Conservation (phyloP, 2,329 filamentous ascomycete genomes). For the Ceratocystis cubensis region DNA sequence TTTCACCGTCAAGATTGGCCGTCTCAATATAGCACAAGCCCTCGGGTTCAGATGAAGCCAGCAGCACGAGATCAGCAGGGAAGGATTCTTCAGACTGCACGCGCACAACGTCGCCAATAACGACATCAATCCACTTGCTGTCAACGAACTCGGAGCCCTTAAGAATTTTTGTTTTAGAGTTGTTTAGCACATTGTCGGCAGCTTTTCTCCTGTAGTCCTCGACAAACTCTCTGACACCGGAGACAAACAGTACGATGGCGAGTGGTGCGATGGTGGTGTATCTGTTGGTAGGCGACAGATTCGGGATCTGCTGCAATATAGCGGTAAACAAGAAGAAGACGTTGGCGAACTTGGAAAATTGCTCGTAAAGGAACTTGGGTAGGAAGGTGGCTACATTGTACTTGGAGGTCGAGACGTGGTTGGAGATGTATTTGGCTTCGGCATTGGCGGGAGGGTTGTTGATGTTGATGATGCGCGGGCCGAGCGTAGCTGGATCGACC, state of each 20-base stretch:
- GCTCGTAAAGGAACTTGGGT: conserved; percentile 93
- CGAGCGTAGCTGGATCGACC: conserved; percentile 77
- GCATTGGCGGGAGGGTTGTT: conserved; percentile 93
- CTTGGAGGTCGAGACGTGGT: conserved; percentile 94
- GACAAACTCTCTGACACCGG: conserved; percentile 83
- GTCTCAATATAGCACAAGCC: conserved; percentile 98
- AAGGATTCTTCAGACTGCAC: conserved; percentile 94
- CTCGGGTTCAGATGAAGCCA: conserved; percentile 93
- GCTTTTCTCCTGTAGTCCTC: conserved; percentile 85
- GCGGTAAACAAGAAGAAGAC: conserved; percentile 98
- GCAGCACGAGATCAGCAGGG: conserved; percentile 79
- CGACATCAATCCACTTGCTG: conserved; percentile 85
- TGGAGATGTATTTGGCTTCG: conserved; percentile 82
- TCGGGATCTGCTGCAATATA: conserved; percentile 84
- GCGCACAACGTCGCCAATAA: conserved; percentile 82
- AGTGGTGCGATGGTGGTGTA: conserved; percentile 97
- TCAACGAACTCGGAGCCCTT: conserved; percentile 74
- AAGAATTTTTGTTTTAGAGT: conserved; percentile 70
- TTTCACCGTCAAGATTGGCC: conserved; percentile 93
- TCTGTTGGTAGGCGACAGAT: conserved; percentile 84
- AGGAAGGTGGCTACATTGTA: conserved; percentile 90
- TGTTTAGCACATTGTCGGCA: conserved; percentile 77
- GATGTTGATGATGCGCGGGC: conserved; percentile 82
- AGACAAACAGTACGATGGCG: conserved; percentile 80
- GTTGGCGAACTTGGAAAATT: conserved; percentile 99